Evolutionary conservation across 2,329 filamentous ascomycete genomes (phyloP), one percentile per base, ranked within the genome.

Genomic region (Atkinsonella hypoxylon): DNA sequence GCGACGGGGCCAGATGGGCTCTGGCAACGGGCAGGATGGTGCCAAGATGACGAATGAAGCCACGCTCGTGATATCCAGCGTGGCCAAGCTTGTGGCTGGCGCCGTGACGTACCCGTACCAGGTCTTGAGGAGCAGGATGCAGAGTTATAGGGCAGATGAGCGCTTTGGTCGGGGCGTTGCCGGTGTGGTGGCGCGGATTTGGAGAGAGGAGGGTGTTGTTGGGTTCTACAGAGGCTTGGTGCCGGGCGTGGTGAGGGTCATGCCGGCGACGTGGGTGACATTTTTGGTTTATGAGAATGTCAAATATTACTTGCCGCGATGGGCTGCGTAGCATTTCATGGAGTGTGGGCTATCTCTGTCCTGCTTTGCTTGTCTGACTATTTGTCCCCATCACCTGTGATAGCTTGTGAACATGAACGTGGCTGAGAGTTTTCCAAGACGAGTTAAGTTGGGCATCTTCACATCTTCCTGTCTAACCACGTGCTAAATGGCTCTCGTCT

Each of bases 251-350:
- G 73, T 95, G 48, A 79, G 93, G 54, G 93, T 97, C 30, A 74
- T 98, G 66, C 93, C 93, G 3, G 90, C 89, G 32, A 97, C 93
- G 3, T 95, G 93, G 79, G 88, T 96, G 49, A 97, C 91, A 1
- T 97, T 98, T 64, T 68, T 98, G 59, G 90, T 97, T 22, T 97
- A 97, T 68, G 93, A 98, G 72, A 97, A 97, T 67, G 83, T 85
- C 53, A 89, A 85, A 69, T 81, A 78, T 57, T 83, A 87, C 63
- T 64, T 94, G 36, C 73, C 79, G 22, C 61, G 61, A 44, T 72
- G 68, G 73, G 17, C 32, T 36, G 48, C 48, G 12, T 34, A 15
- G 41, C 34, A 22, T 44, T 12, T 5, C 26, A 26, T 26, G 22
- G 6, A 12, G 13, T 7, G 20, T 3, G 13, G 40, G 40, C 18